Base-by-base conservation (phyloP, 1,284 basidiomycete genomes). In the Trametes pubescens region DNA sequence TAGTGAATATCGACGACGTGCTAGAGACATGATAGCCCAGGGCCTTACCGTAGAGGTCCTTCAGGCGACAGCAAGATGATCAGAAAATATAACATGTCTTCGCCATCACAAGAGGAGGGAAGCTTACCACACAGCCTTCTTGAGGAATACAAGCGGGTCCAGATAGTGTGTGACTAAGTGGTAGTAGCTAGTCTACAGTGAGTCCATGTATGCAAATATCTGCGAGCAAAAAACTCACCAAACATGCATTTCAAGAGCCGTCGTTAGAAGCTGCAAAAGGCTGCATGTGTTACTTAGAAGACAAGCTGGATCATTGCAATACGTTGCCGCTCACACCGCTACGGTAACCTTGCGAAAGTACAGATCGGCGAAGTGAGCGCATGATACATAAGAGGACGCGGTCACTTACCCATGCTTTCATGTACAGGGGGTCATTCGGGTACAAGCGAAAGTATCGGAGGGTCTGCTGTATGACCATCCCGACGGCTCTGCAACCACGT, bases 391-490 rank as follows among this genome's bases (percentile, higher is more conserved):
- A 10, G 14, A 11, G 10, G 40, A 18, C 1, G 18, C 5, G 16
- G 18, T 3, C 18, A 16, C 16, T 43, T 32, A 61, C 59, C 59
- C 59, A 61, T 46, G 26, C 6, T 22, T 61, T 61, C 44, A 61
- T 38, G 35, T 38, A 61, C 34, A 26, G 13, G 16, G 51, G 43
- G 21, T 61, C 52, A 21, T 22, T 7, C 16, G 59, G 52, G 46
- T 55, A 61, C 13, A 54, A 52, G 34, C 59, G 59, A 24, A 55
- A 61, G 34, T 61, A 61, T 18, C 51, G 46, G 35, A 61, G 29
- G 8, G 44, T 55, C 24, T 61, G 59, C 24, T 61, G 59, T 7
- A 61, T 16, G 24, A 55, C 10, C 59, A 61, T 55, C 4, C 59
- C 59, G 8, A 48, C 59, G 13, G 48, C 40, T 11, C 59, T 61